These are phyloP conservation scores for Heterobasidion parviporum DNA, from an alignment of 1,284 basidiomycete genomes.

Conservation along the genomic window DNA sequence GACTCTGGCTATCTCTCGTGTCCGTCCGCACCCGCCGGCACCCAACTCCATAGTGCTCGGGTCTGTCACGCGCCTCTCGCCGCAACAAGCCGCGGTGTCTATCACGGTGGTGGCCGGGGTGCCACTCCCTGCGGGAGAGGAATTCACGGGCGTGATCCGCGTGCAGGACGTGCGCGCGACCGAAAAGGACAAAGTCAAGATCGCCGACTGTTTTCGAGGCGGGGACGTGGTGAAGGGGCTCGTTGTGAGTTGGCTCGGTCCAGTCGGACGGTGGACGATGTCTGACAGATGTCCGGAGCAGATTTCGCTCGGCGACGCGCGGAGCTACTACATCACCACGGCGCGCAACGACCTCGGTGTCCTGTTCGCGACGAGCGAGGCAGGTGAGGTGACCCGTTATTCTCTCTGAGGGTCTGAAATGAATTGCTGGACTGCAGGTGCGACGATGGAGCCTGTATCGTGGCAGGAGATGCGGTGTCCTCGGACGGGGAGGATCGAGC, in stretches of 20 bases:
- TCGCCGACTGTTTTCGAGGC: constrained; percentile 91
- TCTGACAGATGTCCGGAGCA: constrained; percentile 20
- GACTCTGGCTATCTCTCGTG: constrained; percentile 51
- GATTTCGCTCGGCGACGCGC: constrained; percentile 90
- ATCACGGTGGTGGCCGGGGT: constrained; percentile 87
- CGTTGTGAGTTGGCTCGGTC: constrained; percentile 56
- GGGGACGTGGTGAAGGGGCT: constrained; percentile 92
- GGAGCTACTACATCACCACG: constrained; percentile 92
- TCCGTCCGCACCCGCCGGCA: constrained; percentile 60
- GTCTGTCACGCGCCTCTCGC: constrained; percentile 78
- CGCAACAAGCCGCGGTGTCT: constrained; percentile 80
- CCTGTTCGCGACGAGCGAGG: constrained; percentile 79
- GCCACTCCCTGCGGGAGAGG: constrained; percentile 85
- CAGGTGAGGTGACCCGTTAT: constrained; percentile 35
- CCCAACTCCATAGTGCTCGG: constrained; percentile 74
- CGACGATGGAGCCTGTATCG: constrained; percentile 75
- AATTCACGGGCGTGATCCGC: constrained; percentile 90
- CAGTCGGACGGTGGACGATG: background rate
- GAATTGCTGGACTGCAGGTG: constrained; percentile 33
- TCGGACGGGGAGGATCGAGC: constrained; percentile 73
- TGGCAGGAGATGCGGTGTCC: constrained; percentile 93
- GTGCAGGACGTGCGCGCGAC: constrained; percentile 88
- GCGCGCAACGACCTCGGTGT: constrained; percentile 93
- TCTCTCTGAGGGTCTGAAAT: background rate
- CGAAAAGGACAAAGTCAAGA: constrained; percentile 89